Evolutionary conservation across 805 yeast species (phyloP), one percentile per base, ranked within the genome.

Genomic region (Saturnispora mendoncae): DNA sequence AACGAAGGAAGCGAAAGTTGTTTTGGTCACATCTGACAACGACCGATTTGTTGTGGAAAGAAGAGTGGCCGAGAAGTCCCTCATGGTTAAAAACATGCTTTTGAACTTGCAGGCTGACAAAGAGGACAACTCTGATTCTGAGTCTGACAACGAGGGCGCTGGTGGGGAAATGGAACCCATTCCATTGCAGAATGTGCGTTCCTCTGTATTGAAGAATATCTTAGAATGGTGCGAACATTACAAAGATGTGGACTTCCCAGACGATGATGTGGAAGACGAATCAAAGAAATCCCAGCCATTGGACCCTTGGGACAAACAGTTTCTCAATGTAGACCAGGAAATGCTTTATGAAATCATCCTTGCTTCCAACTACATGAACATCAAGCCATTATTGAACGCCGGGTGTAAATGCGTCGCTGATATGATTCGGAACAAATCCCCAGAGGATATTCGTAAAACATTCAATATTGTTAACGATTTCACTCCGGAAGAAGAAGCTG

Each of bases 181-280:
- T 54, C 97, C 97, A 28, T 77, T 87, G 10, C 95, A 95, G 30
- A 87, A 85, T 55, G 96, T 87, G 28, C 71, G 90, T 50, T 82
- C 94, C 8, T 78, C 82, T 14, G 95, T 90, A 17, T 70, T 90
- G 64, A 77, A 82, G 60, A 86, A 87, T 58, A 90, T 90, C n/a
- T 69, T 90, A 41, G 95, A 90, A 58, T 90, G 96, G 94, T 87
- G 96, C 54, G 94, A 84, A 56, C 92, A 90, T 60, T 96, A 90
- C 68, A 83, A 80, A 60, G 87, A 84, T 57, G 74, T 83, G 8
- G 69, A 68, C 15, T 80, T 80, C 62, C 84, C 84, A 15, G 86
- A 79, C 47, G 78, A 73, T 37, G 88, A 80, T 41, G 85, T 77
- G 44, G 95, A 85, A 48, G 88, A 82, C 41, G 94, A 85, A 51